Conservation (phyloP, 306 rosid species). For the Cucumis cinereus region DNA sequence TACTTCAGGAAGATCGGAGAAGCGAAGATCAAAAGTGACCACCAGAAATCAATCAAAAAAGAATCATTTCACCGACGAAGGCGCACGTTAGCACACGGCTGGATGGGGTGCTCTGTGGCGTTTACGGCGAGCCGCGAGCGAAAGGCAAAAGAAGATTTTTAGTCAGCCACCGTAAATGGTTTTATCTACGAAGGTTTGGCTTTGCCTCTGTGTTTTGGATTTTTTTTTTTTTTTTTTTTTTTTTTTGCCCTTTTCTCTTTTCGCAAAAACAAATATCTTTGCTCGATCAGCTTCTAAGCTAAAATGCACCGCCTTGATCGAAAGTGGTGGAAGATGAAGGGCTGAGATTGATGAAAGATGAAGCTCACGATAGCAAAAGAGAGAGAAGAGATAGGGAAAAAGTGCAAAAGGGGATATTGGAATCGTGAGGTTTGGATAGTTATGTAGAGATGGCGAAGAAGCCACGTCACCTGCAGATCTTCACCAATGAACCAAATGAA, state of each 20-base stretch:
- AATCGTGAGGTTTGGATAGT: constrained; percentile 25
- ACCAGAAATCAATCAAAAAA: neutral
- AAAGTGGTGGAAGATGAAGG: neutral
- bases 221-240: neutral
- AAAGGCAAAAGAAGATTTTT: neutral
- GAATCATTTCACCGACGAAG: neutral
- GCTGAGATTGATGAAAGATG: neutral
- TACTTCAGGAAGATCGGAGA: neutral
- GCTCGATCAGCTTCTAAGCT: neutral
- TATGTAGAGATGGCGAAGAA: constrained; percentile 34
- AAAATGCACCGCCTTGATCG: neutral
- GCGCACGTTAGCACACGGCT: neutral
- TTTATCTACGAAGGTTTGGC: neutral
- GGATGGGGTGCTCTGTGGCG: neutral
- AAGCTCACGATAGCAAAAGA: neutral
- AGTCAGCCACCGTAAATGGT: neutral
- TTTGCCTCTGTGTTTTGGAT: neutral
- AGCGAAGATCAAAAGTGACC: neutral
- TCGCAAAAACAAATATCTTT: neutral
- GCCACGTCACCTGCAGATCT: constrained; percentile 44
- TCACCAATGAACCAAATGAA: neutral
- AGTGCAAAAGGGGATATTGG: constrained; percentile 19
- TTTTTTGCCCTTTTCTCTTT: neutral
- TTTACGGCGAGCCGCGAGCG: neutral
- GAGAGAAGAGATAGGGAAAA: constrained; percentile 10